A percentile compares a stretch with the other conserved stretches of the same genome.
Evolutionary conservation across 129 eudicot species (phyloP).

Genomic region (Ambrosia artemisiifolia): DNA sequence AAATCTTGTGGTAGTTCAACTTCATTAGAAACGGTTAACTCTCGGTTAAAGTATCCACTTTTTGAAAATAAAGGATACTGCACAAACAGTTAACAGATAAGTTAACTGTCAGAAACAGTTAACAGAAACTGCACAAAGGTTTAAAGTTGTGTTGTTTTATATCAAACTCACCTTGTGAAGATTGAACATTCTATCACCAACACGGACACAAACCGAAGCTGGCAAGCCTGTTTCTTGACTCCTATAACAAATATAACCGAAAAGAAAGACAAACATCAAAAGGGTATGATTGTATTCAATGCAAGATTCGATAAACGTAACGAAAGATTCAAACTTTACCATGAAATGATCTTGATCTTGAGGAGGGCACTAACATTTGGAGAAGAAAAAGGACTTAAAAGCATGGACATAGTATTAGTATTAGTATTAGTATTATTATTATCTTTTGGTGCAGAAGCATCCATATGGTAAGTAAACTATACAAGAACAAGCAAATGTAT

Average conservation of each 20-base stretch:
- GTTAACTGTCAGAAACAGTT: background rate
- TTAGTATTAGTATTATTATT: background rate
- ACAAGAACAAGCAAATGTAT: slow-evolving; percentile 21
- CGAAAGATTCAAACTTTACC: slow-evolving; percentile 37
- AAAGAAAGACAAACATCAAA: slow-evolving; percentile 20
- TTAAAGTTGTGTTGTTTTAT: background rate
- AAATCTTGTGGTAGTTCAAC: slow-evolving; percentile 65
- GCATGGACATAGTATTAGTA: slow-evolving; percentile 20
- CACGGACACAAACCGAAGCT: slow-evolving; percentile 58
- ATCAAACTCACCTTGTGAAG: slow-evolving; percentile 67
- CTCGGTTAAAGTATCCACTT: slow-evolving; percentile 79
- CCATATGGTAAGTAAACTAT: background rate
- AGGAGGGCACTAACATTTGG: slow-evolving; percentile 87
- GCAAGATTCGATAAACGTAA: background rate
- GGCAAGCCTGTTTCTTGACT: slow-evolving; percentile 94
- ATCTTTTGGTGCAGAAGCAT: slow-evolving; percentile 35
- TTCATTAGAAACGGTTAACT: slow-evolving; percentile 51
- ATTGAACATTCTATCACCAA: slow-evolving; percentile 63
- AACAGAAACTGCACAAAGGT: background rate
- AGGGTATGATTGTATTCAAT: slow-evolving; percentile 13
- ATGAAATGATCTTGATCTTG: slow-evolving; percentile 87
- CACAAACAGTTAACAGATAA: background rate
- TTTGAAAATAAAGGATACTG: slow-evolving; percentile 66
- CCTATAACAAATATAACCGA: slow-evolving; percentile 34
- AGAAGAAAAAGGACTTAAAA: slow-evolving; percentile 73